Percentiles rank a stretch among this genome's conserved stretches.
Conservation (phyloP, 1,284 basidiomycete species). For the Austropuccinia psidii region DNA sequence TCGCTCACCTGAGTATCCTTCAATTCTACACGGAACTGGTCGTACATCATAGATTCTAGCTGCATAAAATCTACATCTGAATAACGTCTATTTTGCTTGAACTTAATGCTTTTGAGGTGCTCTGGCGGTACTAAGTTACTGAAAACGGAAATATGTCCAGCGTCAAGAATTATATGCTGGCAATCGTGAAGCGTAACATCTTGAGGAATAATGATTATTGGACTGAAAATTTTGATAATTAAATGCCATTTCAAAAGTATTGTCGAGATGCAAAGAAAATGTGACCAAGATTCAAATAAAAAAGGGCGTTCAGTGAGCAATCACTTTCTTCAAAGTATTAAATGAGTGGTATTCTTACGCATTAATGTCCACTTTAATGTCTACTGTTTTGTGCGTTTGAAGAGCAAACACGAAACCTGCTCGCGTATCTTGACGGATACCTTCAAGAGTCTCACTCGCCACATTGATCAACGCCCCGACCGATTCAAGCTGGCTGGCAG, state of each 20-base stretch:
- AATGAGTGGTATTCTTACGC: slow-evolving; percentile 56
- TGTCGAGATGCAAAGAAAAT: too few species aligned
- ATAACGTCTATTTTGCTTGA: slow-evolving; percentile 79
- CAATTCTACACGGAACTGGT: slow-evolving; percentile 75
- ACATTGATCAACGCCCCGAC: slow-evolving; percentile 65
- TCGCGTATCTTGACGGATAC: slow-evolving; percentile 86
- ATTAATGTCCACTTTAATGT: slow-evolving; percentile 91
- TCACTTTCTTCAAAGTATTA: not conserved
- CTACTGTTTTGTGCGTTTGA: slow-evolving; percentile 87
- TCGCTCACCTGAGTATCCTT: slow-evolving; percentile 74
- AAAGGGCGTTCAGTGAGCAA: not conserved
- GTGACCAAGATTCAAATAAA: too few species aligned
- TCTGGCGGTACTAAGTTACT: slow-evolving; percentile 82
- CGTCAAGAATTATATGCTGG: slow-evolving; percentile 86
- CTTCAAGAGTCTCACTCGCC: slow-evolving; percentile 89
- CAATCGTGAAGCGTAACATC: slow-evolving; percentile 65
- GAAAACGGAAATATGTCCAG: slow-evolving; percentile 89
- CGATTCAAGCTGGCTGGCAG: slow-evolving; percentile 88
- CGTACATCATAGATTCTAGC: slow-evolving; percentile 93
- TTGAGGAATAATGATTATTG: slow-evolving; percentile 94
- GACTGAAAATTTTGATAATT: slow-evolving; percentile 46
- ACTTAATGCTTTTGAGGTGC: slow-evolving; percentile 68
- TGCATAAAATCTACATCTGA: slow-evolving; percentile 78
- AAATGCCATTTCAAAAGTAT: too few species aligned
- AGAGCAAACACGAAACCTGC: slow-evolving; percentile 90